Evolutionary conservation across 352 stramenopile species (phyloP).

Genomic region (Globisporangium apiculatum): DNA sequence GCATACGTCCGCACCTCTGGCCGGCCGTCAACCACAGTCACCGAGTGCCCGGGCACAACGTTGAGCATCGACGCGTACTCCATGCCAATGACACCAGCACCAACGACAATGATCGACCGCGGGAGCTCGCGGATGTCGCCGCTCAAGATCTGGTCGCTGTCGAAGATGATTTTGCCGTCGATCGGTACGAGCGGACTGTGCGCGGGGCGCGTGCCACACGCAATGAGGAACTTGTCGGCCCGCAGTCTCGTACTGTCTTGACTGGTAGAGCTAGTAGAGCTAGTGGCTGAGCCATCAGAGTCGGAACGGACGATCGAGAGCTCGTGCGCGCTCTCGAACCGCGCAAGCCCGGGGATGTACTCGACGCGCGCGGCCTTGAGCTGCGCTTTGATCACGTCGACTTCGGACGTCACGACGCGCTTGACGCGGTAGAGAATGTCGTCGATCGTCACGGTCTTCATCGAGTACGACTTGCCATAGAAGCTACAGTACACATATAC

Average conservation of each 20-base stretch:
- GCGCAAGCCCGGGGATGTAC: slow-evolving; percentile 58
- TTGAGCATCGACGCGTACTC: slow-evolving; percentile 91
- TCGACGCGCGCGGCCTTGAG: slow-evolving; percentile 71
- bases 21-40: slow-evolving; percentile 82
- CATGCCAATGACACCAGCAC: slow-evolving; percentile 86
- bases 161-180: slow-evolving; percentile 77
- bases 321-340: slow-evolving; percentile 72
- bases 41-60: slow-evolving; percentile 76
- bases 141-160: slow-evolving; percentile 78
- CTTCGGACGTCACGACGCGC: slow-evolving; percentile 64
- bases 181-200: slow-evolving; percentile 73
- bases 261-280: no score
- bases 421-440: slow-evolving; percentile 81
- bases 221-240: slow-evolving; percentile 81
- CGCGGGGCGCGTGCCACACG: slow-evolving; percentile 76
- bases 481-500: slow-evolving; percentile 21
- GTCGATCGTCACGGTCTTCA: slow-evolving; percentile 78
- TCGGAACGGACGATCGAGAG: slow-evolving; percentile 42
- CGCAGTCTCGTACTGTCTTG: slow-evolving; percentile 15
- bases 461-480: slow-evolving; percentile 82
- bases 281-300: no score
- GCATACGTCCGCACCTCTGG: slow-evolving; percentile 27
- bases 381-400: slow-evolving; percentile 78
- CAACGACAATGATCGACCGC: slow-evolving; percentile 73
- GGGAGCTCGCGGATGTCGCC: slow-evolving; percentile 58